Conservation (phyloP, 2,329 filamentous ascomycete genomes). For the Aureobasidium melanogenum region DNA sequence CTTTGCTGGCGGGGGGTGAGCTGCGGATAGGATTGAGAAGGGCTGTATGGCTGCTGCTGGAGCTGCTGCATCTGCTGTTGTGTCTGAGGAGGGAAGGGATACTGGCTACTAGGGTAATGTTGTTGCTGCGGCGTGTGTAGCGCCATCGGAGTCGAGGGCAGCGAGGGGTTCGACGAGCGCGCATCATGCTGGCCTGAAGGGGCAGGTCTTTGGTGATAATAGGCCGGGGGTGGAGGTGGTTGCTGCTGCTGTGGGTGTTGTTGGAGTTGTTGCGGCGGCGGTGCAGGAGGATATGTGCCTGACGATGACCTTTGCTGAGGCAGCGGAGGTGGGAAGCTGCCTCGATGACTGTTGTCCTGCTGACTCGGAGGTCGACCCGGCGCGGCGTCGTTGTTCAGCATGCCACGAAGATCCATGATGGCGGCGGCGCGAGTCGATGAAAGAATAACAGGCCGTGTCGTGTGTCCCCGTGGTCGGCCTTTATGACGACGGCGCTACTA, state of each 20-base stretch:
- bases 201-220: neutral
- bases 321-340: constrained; percentile 12
- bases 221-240: neutral
- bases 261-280: neutral
- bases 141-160: constrained; percentile 2
- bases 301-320: constrained; percentile 13
- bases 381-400: constrained; percentile 24
- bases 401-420: constrained; percentile 23
- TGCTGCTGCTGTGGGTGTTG: neutral
- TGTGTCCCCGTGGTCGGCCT: neutral
- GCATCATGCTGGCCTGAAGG: neutral
- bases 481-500: neutral
- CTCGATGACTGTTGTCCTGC: constrained; percentile 16
- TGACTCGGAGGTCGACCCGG: constrained; percentile 14
- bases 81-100: constrained; percentile 12
- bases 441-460: neutral
- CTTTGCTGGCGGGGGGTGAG: constrained; percentile 2
- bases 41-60: constrained; percentile 20
- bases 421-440: neutral
- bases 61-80: neutral
- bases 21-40: constrained; percentile 18
- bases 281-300: neutral
- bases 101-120: constrained; percentile 1
- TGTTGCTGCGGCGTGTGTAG: constrained; percentile 6
- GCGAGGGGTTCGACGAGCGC: neutral